Evolutionary conservation across 2,329 filamentous ascomycete genomes (phyloP).

Genomic region (Laburnicola sp.): DNA sequence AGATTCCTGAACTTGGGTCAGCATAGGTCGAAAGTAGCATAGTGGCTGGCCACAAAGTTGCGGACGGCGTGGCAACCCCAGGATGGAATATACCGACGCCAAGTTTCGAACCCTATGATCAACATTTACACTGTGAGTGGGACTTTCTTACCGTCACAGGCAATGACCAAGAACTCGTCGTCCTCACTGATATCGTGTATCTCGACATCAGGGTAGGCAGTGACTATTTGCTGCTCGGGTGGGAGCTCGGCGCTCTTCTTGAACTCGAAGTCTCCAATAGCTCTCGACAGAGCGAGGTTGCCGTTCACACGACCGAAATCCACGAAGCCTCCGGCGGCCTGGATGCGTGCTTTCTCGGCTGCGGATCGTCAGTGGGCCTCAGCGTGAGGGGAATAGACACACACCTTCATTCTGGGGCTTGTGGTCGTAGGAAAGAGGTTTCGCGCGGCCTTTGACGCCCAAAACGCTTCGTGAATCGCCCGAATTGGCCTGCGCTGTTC

Average conservation of each 20-base stretch:
- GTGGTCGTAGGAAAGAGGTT: conserved; percentile 98
- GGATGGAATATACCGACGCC: too few relatives aligned
- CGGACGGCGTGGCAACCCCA: too few relatives aligned
- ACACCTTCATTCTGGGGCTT: conserved; percentile 97
- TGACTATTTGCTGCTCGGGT: conserved; percentile 98
- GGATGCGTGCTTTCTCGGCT: conserved; percentile 96
- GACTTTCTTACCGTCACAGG: conserved; percentile 47
- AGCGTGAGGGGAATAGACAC: conserved; percentile 15
- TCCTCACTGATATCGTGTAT: conserved; percentile 88
- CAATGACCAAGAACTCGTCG: conserved; percentile 74
- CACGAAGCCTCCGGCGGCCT: conserved; percentile 93
- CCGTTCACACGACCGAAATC: conserved; percentile 98
- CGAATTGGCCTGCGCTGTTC: conserved; percentile 75
- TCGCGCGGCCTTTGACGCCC: conserved; percentile 94
- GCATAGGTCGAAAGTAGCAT: conserved; percentile 2
- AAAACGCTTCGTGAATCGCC: conserved; percentile 94
- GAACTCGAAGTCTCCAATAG: conserved; percentile 99
- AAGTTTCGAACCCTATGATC: too few relatives aligned
- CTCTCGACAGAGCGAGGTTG: conserved; percentile 92
- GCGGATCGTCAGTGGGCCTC: conserved; percentile 25
- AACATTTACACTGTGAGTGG: too few relatives aligned
- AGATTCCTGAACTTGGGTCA: conserved; percentile 71
- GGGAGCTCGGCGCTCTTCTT: conserved; percentile 97
- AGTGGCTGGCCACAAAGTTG: too few relatives aligned
- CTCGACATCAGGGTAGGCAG: conserved; percentile 91